Conservation (phyloP, 2,329 filamentous ascomycete genomes). For the Claviceps sp. region DNA sequence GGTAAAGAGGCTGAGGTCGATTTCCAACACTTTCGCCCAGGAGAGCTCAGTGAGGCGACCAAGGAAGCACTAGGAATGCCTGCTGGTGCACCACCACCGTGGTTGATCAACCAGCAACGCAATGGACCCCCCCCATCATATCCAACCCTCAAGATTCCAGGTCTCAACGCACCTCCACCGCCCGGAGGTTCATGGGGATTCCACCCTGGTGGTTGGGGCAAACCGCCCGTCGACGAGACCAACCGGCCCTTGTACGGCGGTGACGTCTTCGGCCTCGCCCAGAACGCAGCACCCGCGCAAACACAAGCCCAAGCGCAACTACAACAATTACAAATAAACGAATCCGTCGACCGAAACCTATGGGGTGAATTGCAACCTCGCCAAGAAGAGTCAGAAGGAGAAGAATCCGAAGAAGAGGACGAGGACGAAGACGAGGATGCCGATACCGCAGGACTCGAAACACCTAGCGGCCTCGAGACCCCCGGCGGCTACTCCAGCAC, state of each 20-base stretch:
- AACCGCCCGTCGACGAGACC: slow-evolving; percentile 87
- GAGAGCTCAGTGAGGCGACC: slow-evolving; percentile 77
- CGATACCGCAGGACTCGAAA: slow-evolving; percentile 54
- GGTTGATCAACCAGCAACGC: slow-evolving; percentile 94
- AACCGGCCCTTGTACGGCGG: slow-evolving; percentile 86
- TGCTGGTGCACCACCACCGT: slow-evolving; percentile 82
- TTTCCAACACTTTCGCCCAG: slow-evolving; percentile 75
- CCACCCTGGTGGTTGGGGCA: slow-evolving; percentile 88
- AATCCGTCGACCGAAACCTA: slow-evolving; percentile 71
- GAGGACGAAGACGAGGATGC: slow-evolving; percentile 41
- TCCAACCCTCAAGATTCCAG: slow-evolving; percentile 86
- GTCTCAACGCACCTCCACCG: slow-evolving; percentile 85
- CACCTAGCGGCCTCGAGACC: slow-evolving; percentile 65
- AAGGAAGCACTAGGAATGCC: slow-evolving; percentile 91
- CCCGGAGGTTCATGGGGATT: slow-evolving; percentile 88
- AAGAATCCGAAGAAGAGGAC: slow-evolving; percentile 27
- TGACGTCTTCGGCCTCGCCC: slow-evolving; percentile 74
- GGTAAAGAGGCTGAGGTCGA: slow-evolving; percentile 98
- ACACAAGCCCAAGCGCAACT: slow-evolving; percentile 21
- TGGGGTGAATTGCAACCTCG: slow-evolving; percentile 87
- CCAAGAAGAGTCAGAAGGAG: slow-evolving; percentile 62
- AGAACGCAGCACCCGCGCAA: slow-evolving; percentile 18
- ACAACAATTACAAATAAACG: slow-evolving; percentile 38
- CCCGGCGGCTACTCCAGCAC: slow-evolving; percentile 69
- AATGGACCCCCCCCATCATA: slow-evolving; percentile 90